Percentiles rank a stretch among this genome's conserved stretches.
phyloP scores from a whole-genome alignment of 2,329 filamentous ascomycete genomes.

The Massarina eburnea region DNA sequence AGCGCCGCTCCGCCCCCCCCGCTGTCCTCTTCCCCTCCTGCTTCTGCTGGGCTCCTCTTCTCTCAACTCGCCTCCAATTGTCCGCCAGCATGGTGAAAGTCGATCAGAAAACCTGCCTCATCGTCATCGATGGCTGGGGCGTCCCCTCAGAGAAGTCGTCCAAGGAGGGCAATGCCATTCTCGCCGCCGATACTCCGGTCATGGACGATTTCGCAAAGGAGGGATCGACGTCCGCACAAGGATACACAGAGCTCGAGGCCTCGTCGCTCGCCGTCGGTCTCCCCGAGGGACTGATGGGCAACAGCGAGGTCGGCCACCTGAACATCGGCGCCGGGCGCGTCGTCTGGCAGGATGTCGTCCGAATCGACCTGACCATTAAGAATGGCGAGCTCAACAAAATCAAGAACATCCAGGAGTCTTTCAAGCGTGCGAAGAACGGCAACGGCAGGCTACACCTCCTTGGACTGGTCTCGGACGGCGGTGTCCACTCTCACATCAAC shows the following conservation, averaged over 20 bases:
- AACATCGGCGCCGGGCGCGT: slow-evolving; percentile 98
- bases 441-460: slow-evolving; percentile 92
- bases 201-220: slow-evolving; percentile 81
- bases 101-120: slow-evolving; percentile 70
- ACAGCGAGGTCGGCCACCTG: slow-evolving; percentile 96
- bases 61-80: slow-evolving; percentile 16
- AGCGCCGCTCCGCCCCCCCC: slow-evolving; percentile 25
- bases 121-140: slow-evolving; percentile 99
- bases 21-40: slow-evolving; percentile 1
- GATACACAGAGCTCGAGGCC: slow-evolving; percentile 90
- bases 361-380: slow-evolving; percentile 92
- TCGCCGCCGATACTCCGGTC: slow-evolving; percentile 85
- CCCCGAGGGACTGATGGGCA: slow-evolving; percentile 97
- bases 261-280: slow-evolving; percentile 95
- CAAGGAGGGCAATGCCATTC: slow-evolving; percentile 91
- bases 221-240: slow-evolving; percentile 72
- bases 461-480: slow-evolving; percentile 91
- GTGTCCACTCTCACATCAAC: slow-evolving; percentile 94
- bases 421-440: slow-evolving; percentile 78
- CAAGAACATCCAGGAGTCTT: slow-evolving; percentile 73
- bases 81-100: slow-evolving; percentile 62
- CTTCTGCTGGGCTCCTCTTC: neutral
- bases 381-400: slow-evolving; percentile 77
- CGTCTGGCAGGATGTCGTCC: slow-evolving; percentile 93
- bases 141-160: slow-evolving; percentile 78